Evolutionary conservation across 768 basidiomycete genomes (phyloP).

Genomic region (Leccinum longicurvipes): DNA sequence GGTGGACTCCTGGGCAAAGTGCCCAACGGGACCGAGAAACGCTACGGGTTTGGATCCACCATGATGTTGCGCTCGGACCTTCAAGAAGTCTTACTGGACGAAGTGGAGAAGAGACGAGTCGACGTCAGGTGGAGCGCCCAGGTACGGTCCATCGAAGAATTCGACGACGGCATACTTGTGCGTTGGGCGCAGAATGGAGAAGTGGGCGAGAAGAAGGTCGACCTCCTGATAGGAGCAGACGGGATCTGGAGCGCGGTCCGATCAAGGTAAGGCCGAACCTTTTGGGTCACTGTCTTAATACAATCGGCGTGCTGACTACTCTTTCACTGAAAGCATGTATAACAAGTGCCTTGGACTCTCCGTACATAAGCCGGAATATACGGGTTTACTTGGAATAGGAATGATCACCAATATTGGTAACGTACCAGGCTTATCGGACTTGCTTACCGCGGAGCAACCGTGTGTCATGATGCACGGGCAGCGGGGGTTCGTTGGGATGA

Average conservation of each 20-base stretch:
- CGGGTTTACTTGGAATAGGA: constrained; percentile 27
- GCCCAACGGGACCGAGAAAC: constrained; percentile 25
- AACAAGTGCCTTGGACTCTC: constrained; percentile 15
- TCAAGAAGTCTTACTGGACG: constrained; percentile 31
- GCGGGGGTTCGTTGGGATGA: constrained; percentile 27
- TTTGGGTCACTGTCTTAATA: not conserved
- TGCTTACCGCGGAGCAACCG: constrained; percentile 19
- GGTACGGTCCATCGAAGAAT: constrained; percentile 24
- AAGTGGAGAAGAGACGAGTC: constrained; percentile 19
- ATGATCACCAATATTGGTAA: constrained; percentile 13
- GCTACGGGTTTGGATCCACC: constrained; percentile 27
- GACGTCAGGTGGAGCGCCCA: constrained; percentile 23
- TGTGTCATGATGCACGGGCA: constrained; percentile 31
- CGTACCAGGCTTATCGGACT: constrained; percentile 19
- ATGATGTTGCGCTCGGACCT: constrained; percentile 29
- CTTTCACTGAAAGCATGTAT: constrained; percentile 23
- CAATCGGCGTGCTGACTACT: not conserved
- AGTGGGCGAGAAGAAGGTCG: constrained; percentile 23
- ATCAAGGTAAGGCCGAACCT: constrained; percentile 12
- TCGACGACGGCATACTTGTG: constrained; percentile 23
- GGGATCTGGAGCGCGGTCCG: constrained; percentile 31
- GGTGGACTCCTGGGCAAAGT: constrained; percentile 23
- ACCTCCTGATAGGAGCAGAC: constrained; percentile 31
- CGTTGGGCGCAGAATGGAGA: constrained; percentile 22
- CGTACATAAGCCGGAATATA: constrained; percentile 26